Evolutionary conservation across 352 stramenopile genomes (phyloP).

Genomic region (Thraustochytrium sp.): DNA sequence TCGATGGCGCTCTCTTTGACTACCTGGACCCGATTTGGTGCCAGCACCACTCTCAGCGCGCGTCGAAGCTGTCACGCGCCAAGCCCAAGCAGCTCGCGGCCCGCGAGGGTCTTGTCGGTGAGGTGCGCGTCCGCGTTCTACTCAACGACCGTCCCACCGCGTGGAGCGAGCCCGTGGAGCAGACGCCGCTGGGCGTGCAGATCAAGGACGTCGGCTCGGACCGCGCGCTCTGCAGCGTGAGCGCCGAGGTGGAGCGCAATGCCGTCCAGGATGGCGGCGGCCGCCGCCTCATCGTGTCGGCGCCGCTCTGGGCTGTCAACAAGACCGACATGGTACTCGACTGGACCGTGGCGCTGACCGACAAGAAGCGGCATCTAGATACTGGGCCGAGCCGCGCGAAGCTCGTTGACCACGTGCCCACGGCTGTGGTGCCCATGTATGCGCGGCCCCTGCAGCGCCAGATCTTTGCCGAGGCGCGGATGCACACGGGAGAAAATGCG

Average conservation of each 20-base stretch:
- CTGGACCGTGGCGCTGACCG: neutral
- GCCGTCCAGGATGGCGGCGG: neutral
- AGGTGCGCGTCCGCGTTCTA: neutral
- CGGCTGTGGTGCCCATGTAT: neutral
- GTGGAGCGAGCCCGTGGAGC: conserved; percentile 22
- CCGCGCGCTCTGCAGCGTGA: neutral
- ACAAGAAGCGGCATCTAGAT: neutral
- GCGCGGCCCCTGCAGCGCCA: neutral
- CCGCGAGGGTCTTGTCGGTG: neutral
- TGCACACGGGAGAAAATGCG: neutral
- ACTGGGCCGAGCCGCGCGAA: neutral
- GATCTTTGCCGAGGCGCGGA: neutral
- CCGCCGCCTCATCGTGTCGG: neutral
- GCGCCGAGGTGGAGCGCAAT: conserved; percentile 10
- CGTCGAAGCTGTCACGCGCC: neutral
- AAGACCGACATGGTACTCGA: conserved; percentile 14
- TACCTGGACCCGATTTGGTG: conserved; percentile 5
- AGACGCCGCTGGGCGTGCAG: neutral
- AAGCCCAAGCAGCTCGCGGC: neutral
- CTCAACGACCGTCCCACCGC: neutral
- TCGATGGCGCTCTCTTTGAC: conserved; percentile 26
- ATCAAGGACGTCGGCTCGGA: neutral
- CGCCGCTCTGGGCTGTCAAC: conserved; percentile 21
- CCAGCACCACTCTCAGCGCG: neutral
- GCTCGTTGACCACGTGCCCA: neutral